Conservation (phyloP, 106 monocot genomes). For the Alisma plantagoaquatica region DNA sequence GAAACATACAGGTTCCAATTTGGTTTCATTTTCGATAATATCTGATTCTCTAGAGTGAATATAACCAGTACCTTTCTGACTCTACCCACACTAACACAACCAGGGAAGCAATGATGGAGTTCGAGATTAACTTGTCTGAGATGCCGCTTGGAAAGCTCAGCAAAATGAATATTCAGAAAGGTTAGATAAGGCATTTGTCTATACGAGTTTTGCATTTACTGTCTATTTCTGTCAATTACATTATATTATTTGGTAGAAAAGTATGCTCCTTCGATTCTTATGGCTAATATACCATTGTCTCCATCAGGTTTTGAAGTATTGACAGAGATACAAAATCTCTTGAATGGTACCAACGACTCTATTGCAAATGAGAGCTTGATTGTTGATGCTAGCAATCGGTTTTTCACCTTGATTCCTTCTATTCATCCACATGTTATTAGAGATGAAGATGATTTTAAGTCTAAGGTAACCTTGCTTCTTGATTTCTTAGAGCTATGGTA, state of each 20-base stretch:
- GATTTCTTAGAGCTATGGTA: too few relatives aligned
- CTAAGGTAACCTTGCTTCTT: conserved; percentile 47
- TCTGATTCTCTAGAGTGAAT: too few relatives aligned
- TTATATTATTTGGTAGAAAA: too few relatives aligned
- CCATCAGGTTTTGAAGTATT: conserved; percentile 89
- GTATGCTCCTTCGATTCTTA: too few relatives aligned
- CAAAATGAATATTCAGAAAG: conserved; percentile 92
- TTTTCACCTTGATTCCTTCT: conserved; percentile 98
- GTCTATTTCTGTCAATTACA: neutral
- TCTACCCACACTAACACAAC: too few relatives aligned
- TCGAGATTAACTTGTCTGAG: conserved; percentile 92
- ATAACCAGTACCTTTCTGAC: too few relatives aligned
- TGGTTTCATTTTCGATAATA: too few relatives aligned
- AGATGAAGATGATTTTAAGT: conserved; percentile 68
- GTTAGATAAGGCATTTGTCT: too few relatives aligned
- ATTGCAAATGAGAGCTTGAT: conserved; percentile 66
- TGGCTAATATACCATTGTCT: too few relatives aligned
- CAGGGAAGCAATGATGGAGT: conserved; percentile 98
- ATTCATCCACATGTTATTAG: conserved; percentile 89
- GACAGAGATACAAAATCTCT: conserved; percentile 90
- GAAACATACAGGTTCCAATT: conserved; percentile 97
- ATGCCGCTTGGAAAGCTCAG: conserved; percentile 99
- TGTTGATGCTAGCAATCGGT: conserved; percentile 93
- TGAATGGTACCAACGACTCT: conserved; percentile 28
- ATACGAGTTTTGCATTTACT: conserved; percentile 1